Percentiles rank a stretch among this genome's conserved stretches.
Evolutionary conservation across 352 stramenopile genomes (phyloP).

Genomic region (Phytopythium aichiense): DNA sequence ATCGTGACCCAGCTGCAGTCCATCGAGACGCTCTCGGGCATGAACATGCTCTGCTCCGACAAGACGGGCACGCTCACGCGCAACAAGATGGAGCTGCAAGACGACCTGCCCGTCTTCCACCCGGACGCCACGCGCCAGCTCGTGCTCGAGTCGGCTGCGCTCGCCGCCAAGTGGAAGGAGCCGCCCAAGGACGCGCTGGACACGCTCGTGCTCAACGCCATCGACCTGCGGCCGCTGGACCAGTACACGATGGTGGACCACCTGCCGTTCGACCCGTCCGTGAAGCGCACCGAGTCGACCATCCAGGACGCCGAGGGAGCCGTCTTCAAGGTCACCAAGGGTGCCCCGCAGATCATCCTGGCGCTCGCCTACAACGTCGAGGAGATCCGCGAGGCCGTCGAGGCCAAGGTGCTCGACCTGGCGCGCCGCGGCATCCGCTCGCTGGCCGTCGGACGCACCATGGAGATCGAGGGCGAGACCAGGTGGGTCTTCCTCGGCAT

Average conservation of each 20-base stretch:
- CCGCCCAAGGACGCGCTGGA: slow-evolving; percentile 92
- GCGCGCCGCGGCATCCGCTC: slow-evolving; percentile 85
- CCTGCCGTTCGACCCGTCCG: slow-evolving; percentile 74
- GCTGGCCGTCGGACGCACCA: slow-evolving; percentile 83
- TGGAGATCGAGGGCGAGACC: slow-evolving; percentile 54
- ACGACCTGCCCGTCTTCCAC: slow-evolving; percentile 88
- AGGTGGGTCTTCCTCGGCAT: slow-evolving; percentile 94
- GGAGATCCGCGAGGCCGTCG: slow-evolving; percentile 81
- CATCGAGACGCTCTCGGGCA: slow-evolving; percentile 91
- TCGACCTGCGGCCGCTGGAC: slow-evolving; percentile 79
- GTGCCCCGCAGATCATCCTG: slow-evolving; percentile 92
- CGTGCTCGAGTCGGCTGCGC: slow-evolving; percentile 87
- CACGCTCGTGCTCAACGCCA: slow-evolving; percentile 87
- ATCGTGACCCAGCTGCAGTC: slow-evolving; percentile 90
- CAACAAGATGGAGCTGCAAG: slow-evolving; percentile 94
- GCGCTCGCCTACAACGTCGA: slow-evolving; percentile 66
- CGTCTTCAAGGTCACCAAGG: slow-evolving; percentile 94
- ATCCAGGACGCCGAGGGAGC: slow-evolving; percentile 72
- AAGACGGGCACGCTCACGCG: slow-evolving; percentile 95
- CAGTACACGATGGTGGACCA: slow-evolving; percentile 83
- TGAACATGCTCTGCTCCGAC: slow-evolving; percentile 95
- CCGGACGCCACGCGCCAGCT: slow-evolving; percentile 77
- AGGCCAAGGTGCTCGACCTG: slow-evolving; percentile 88
- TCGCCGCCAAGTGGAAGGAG: slow-evolving; percentile 94
- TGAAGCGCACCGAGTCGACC: slow-evolving; percentile 93